Evolutionary conservation across 805 yeast genomes (phyloP).

Genomic region (Phaffomyces opuntiae): DNA sequence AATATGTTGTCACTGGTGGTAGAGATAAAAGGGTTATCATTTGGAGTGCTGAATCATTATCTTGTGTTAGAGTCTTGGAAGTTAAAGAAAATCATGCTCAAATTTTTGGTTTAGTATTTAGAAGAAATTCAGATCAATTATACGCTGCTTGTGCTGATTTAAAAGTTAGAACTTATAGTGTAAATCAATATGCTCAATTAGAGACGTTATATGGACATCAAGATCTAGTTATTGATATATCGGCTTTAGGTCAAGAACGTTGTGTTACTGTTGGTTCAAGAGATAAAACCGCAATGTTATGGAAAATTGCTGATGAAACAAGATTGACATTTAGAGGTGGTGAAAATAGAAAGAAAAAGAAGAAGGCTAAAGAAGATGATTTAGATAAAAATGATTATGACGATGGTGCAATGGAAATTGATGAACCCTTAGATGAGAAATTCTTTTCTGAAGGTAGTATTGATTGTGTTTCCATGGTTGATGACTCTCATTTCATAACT

Average conservation of each 20-base stretch:
- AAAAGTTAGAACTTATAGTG: conserved; percentile 78
- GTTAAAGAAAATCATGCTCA: conserved; percentile 66
- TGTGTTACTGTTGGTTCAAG: conserved; percentile 95
- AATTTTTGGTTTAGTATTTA: conserved; percentile 67
- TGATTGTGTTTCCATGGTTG: conserved; percentile 85
- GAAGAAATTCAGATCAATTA: conserved; percentile 75
- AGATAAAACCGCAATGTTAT: conserved; percentile 89
- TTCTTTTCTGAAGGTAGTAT: conserved; percentile 77
- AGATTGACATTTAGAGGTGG: conserved; percentile 92
- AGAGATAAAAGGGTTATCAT: conserved; percentile 71
- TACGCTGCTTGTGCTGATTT: conserved; percentile 92
- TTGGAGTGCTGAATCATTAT: conserved; percentile 77
- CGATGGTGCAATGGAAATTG: conserved; percentile 25
- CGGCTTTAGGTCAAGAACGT: conserved; percentile 78
- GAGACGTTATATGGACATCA: conserved; percentile 95
- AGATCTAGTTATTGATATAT: conserved; percentile 75
- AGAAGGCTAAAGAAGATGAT: conserved; percentile 22
- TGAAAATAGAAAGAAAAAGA: conserved; percentile 41
- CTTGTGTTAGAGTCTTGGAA: conserved; percentile 71
- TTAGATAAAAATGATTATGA: conserved; percentile 5
- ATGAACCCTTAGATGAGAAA: conserved; percentile 28
- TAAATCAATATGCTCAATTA: conserved; percentile 80
- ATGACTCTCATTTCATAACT: conserved; percentile 87
- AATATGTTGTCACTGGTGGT: conserved; percentile 87
- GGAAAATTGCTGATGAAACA: conserved; percentile 96